Conservation (phyloP, 2,329 filamentous ascomycete species). For the Fusarium agapanthi region DNA sequence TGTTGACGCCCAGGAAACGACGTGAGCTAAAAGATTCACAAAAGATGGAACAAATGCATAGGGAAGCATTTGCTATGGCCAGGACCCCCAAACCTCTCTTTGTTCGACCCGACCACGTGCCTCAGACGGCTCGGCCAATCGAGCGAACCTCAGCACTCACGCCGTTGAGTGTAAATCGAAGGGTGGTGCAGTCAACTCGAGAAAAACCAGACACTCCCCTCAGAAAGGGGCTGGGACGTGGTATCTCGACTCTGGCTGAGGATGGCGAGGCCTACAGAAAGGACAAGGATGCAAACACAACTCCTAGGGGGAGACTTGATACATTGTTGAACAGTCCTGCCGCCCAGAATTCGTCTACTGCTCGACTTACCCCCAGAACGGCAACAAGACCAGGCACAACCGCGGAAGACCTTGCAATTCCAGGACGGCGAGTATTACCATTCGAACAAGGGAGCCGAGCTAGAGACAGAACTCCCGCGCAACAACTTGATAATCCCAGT, state of each 20-base stretch:
- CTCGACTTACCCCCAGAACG: conserved; percentile 38
- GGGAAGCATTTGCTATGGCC: conserved; percentile 5
- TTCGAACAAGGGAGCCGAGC: conserved; percentile 39
- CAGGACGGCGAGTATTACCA: conserved; percentile 54
- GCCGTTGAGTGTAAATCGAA: conserved; percentile 50
- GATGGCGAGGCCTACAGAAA: conserved; percentile 52
- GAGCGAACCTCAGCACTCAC: conserved; percentile 46
- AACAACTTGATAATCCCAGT: conserved; percentile 8
- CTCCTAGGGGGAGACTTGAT: conserved; percentile 45
- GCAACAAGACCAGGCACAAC: conserved; percentile 24
- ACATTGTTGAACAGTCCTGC: conserved; percentile 47
- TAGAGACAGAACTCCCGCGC: conserved; percentile 21
- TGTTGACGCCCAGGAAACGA: conserved; percentile 50
- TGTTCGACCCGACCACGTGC: conserved; percentile 26
- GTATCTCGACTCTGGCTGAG: conserved; percentile 57
- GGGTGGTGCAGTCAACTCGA: conserved; percentile 31
- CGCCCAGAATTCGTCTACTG: conserved; percentile 35
- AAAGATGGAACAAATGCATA: conserved; percentile 9
- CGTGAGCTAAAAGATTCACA: conserved; percentile 37
- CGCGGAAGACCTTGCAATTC: conserved; percentile 45
- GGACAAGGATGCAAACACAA: conserved; percentile 7
- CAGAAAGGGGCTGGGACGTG: conserved; percentile 44
- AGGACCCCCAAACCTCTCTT: conserved; percentile 32
- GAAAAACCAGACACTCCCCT: conserved; percentile 31
- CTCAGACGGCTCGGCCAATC: conserved; percentile 31